Evolutionary conservation across 805 yeast species (phyloP), one percentile per base, ranked within the genome.

Genomic region (Teunomyces funiuensis): DNA sequence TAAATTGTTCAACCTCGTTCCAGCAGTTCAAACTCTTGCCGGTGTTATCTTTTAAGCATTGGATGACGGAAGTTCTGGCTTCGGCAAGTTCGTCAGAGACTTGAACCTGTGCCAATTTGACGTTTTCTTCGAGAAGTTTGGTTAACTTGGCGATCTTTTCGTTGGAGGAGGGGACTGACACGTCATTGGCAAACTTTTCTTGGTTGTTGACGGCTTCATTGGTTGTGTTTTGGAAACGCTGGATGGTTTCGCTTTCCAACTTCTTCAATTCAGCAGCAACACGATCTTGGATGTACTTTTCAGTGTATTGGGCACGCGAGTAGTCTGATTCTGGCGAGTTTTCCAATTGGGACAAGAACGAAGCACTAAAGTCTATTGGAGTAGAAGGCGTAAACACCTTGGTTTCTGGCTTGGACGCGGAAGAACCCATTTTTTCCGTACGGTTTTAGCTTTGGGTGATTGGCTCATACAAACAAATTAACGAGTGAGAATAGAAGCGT

Each of bases 11-110:
- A 14, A 86, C 86, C 56, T 85, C 86, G 29, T 84, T 87, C 83
- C 89, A 85, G 60, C 96, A 88, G 61, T 85, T 82, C 60, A 88
- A 74, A 16, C 85, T 82, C 58, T 73, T 80, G 16, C 80, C 84
- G 47, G 73, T 64, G 60, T 82, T 83, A 37, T 74, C 75, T 50
- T 71, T 73, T 55, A 88, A 71, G 60, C 96, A 88, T 30, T 66
- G 54, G 18, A 74, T 65, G 18, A 88, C 79, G 8, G 69, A 53
- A 6, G 55, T 51, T 63, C 84, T 80, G 5, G 82, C 73, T 2
- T 51, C 53, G 40, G 67, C 55, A 7, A 82, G 58, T 2, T 67
- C 72, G 15, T 71, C 72, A 22, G 56, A 51, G 4, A 66, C 47
- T 25, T 59, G 64, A 10, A 69, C 56, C 43, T 58, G 54, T 28